Evolutionary conservation across 164 flowering plant species (phyloP), one percentile per base, ranked within the genome.

Genomic region (Litsea cubeba): DNA sequence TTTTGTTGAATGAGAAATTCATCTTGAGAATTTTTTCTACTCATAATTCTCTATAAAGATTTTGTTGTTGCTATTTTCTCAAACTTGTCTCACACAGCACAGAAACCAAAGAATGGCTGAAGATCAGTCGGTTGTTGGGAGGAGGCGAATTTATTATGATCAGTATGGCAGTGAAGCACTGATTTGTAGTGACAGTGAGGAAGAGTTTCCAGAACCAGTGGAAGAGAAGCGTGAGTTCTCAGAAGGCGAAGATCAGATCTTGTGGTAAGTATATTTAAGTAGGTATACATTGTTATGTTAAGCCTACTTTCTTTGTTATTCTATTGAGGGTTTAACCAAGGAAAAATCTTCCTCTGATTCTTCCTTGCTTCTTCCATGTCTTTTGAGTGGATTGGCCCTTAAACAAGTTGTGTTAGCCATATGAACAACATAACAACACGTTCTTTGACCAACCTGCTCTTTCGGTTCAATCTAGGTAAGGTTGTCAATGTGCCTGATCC

Each of bases 61-160:
- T 73, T 68, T 75, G n/a, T 75, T 67, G 57, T 70, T 71, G 49
- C 71, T 49, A 35, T 78, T 50, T 67, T 80, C 84, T 79, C 69
- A 81, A 85, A 73, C 65, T 69, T 82, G 66, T 69, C 65, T 74
- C 69, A 72, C 82, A 75, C 82, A 79, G 83, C 77, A 80, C 95
- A 96, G 99, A 82, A 96, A 94, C 79, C 98, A 91, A 85, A 90
- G 95, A 87, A 94, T 96, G 99, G 88, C 97, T 77, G 98, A 94
- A 77, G 97, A 94, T 68, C 96, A 96, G 76, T 92, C 99, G 26
- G 97, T 96, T 25, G 88, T 91, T 75, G 99, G 99, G 72, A 85
- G 95, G 78, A 92, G 99, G 81, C 91, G 88, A 20, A 96, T 94
- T 57, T 96, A 94, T 78, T 96, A 96, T 83, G 99, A 96, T 75